Evolutionary conservation across 2,329 filamentous ascomycete species (phyloP), one percentile per base, ranked within the genome.

Genomic region (Xylariales sp.): DNA sequence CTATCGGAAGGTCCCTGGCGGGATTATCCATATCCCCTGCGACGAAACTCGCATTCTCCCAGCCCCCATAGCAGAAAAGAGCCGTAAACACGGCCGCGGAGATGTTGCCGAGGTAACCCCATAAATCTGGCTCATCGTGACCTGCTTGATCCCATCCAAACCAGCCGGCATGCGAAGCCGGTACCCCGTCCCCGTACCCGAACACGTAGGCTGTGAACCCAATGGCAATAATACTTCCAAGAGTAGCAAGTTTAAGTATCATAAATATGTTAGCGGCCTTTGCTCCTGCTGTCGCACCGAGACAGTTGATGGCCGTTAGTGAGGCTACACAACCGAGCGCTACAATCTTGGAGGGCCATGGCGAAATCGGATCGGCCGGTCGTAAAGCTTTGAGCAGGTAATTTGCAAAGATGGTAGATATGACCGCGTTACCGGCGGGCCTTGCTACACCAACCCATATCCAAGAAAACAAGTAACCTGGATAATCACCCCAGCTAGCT

Each of bases 401-500:
- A 64, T 84, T 78, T 34, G 81, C 79, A 64, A 83, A 83, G 28
- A 84, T 81, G 36, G 81, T 80, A 52, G 79, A 79, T 55, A 83
- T 80, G 28, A 83, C 80, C 34, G 81, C 81, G 77, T 83, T 82
- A 4, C 81, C 80, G 14, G 78, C 80, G 10, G 82, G 82, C 68
- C 80, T 84, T 41, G 79, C 78, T n/a, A 80, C 78, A 67, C 80
- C 74, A 67, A 83, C 81, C 76, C 80, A 84, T 28, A 81, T 75
- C 80, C 81, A 84, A 0, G 81, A 78, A 75, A 80, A 81, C 28
- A 84, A 67, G 63, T 83, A 83, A 23, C 80, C 82, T 34, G 78
- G 74, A 34, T 80, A 78, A 50, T 82, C 81, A 12, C 81, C 81
- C 68, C 80, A 84, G 62, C 80, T 76, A 39, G 79, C 73, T 9